phyloP scores from a whole-genome alignment of 1,139 yeast genomes.

The Taiozyma sp. region DNA sequence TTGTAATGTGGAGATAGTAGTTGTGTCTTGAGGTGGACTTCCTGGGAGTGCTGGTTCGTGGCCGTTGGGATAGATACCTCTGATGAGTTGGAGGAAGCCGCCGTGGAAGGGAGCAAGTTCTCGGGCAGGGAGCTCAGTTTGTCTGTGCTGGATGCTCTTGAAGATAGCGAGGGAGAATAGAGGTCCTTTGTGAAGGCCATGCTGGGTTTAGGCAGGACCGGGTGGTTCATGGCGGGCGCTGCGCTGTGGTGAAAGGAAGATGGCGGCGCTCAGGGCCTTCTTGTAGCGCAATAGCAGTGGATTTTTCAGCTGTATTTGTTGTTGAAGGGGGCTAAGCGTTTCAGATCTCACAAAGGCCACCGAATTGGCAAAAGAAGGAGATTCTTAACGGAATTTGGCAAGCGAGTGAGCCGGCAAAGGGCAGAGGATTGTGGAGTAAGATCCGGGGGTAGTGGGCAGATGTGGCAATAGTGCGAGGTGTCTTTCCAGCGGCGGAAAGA shows the following conservation, averaged over 20 bases:
- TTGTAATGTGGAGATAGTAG: constrained; percentile 12
- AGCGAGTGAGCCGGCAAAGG: neutral
- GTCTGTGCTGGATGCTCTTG: constrained; percentile 5
- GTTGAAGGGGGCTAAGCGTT: neutral
- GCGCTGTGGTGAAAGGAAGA: neutral
- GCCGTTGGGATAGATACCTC: neutral
- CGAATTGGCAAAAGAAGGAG: neutral
- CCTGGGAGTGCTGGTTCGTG: constrained; percentile 7
- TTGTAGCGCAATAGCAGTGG: neutral
- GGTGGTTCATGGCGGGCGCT: neutral
- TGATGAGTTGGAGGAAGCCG: neutral
- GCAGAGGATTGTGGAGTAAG: neutral
- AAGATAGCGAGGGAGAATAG: constrained; percentile 1
- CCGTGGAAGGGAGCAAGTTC: neutral
- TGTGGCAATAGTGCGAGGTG: neutral
- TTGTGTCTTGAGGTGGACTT: constrained; percentile 4
- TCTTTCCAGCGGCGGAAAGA: neutral
- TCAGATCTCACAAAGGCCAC: neutral
- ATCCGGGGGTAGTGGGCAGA: neutral
- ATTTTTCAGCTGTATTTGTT: neutral
- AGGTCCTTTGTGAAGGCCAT: constrained; percentile 3
- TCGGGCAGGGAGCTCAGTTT: constrained; percentile 2
- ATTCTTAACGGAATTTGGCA: neutral
- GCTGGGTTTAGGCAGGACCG: constrained; percentile 2
- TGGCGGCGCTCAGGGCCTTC: neutral